These are phyloP conservation scores for Eimeria tenella DNA, from an alignment of 169 alveolate genomes.

Conservation along the genomic window DNA sequence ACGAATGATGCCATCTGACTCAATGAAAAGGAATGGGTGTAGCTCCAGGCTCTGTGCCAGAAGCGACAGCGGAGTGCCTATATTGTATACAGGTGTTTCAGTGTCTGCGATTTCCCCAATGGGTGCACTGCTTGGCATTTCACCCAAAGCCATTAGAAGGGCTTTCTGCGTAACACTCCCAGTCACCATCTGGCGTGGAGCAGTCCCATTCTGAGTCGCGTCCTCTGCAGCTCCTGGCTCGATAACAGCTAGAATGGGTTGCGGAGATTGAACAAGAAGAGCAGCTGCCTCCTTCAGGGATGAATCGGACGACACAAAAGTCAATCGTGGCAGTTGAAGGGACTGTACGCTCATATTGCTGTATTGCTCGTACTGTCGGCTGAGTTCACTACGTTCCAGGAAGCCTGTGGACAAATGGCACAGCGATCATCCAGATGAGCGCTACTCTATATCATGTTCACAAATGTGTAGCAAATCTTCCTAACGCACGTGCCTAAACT, in stretches of 20 bases:
- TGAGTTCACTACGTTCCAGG: slow-evolving; percentile 1
- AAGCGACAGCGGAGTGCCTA: slow-evolving; percentile 18
- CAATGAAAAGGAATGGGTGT: not conserved
- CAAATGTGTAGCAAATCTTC: too few relatives aligned
- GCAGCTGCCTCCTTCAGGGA: slow-evolving; percentile 30
- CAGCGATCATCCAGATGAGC: too few relatives aligned
- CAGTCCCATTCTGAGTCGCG: not conserved
- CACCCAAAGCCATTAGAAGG: slow-evolving; percentile 40
- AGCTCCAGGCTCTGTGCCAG: slow-evolving; percentile 44
- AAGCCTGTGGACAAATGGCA: not conserved
- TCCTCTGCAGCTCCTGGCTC: slow-evolving; percentile 14
- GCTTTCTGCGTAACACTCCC: not conserved
- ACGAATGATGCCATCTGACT: slow-evolving; percentile 9
- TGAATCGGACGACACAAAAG: slow-evolving; percentile 2
- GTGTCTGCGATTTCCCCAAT: not conserved
- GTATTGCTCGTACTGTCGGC: not conserved
- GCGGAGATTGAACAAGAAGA: not conserved
- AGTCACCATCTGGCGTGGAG: not conserved
- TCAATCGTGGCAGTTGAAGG: slow-evolving; percentile 14
- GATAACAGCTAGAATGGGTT: slow-evolving; percentile 4
- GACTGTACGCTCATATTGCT: not conserved
- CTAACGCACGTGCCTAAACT: too few relatives aligned
- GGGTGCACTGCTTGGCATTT: slow-evolving; percentile 1
- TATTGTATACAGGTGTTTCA: not conserved
- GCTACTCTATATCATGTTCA: too few relatives aligned